A percentile compares a stretch with the other conserved stretches of the same genome.
These are phyloP conservation scores for Lipomyces orientalis DNA, from an alignment of 805 yeast genomes.

Conservation along the genomic window DNA sequence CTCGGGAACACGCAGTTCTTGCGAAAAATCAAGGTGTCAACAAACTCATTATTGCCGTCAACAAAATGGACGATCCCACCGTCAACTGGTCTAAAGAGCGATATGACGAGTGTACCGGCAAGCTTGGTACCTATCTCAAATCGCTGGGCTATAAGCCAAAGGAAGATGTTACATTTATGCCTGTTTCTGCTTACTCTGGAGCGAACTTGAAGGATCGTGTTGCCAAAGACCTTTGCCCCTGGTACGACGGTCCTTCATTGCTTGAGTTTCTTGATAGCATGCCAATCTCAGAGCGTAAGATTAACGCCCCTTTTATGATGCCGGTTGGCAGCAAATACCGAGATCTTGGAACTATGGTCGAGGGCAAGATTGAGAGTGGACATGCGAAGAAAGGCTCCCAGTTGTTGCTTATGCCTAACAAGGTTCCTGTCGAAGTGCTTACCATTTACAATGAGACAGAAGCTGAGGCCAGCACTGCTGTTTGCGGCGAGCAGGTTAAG, in stretches of 20 bases:
- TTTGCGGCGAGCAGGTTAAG: conserved; percentile 97
- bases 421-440: conserved; percentile 77
- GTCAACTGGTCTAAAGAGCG: conserved; percentile 96
- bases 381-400: conserved; percentile 78
- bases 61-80: conserved; percentile 99
- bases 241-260: conserved; percentile 93
- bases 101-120: conserved; percentile 91
- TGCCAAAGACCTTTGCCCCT: conserved; percentile 71
- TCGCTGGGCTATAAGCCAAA: conserved; percentile 86
- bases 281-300: conserved; percentile 80
- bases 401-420: conserved; percentile 92
- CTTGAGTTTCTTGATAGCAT: conserved; percentile 86
- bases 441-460: conserved; percentile 94
- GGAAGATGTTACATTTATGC: conserved; percentile 90
- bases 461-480: conserved; percentile 86
- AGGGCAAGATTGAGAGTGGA: conserved; percentile 98
- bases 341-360: conserved; percentile 96
- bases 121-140: conserved; percentile 71
- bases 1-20: conserved; percentile 95
- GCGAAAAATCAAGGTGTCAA: conserved; percentile 99
- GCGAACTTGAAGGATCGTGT: conserved; percentile 93
- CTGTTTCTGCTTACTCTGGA: conserved; percentile 97
- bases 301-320: conserved; percentile 96
- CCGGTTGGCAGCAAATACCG: conserved; percentile 95
- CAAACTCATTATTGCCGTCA: conserved; percentile 88